A percentile compares a stretch with the other conserved stretches of the same genome.
phyloP scores from a whole-genome alignment of 352 stramenopile genomes.

The Phytophthora citricola region DNA sequence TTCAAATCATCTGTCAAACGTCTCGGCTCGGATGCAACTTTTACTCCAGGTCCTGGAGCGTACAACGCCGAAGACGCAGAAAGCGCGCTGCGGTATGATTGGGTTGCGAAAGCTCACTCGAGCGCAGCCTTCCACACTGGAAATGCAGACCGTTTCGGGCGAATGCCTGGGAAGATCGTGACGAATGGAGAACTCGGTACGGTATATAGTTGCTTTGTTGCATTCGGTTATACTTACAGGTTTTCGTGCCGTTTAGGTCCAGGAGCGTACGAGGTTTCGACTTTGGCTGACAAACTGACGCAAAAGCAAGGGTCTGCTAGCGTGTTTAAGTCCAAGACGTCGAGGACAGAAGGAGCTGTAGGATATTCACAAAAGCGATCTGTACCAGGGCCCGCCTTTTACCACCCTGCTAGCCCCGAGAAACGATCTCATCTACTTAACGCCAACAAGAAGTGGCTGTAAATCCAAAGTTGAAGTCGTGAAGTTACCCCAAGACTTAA shows the following conservation, averaged over 20 bases:
- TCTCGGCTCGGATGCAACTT: slow-evolving; percentile 42
- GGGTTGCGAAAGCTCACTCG: slow-evolving; percentile 60
- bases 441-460: slow-evolving; percentile 85
- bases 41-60: slow-evolving; percentile 59
- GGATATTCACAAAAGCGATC: slow-evolving; percentile 23
- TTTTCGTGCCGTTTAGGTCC: slow-evolving; percentile 41
- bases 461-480: slow-evolving; percentile 12
- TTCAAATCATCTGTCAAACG: slow-evolving; percentile 77
- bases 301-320: slow-evolving; percentile 36
- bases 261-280: slow-evolving; percentile 56
- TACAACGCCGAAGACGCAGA: slow-evolving; percentile 79
- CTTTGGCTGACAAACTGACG: slow-evolving; percentile 29
- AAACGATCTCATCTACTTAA: slow-evolving; percentile 76
- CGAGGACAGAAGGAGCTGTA: slow-evolving; percentile 29
- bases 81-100: slow-evolving; percentile 68
- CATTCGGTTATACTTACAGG: background rate
- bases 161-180: slow-evolving; percentile 38
- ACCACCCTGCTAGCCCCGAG: slow-evolving; percentile 62
- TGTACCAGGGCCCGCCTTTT: slow-evolving; percentile 69
- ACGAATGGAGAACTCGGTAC: slow-evolving; percentile 61
- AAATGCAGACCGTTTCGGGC: slow-evolving; percentile 65
- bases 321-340: slow-evolving; percentile 52
- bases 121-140: slow-evolving; percentile 71
- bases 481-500: background rate
- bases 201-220: background rate